phyloP scores from a whole-genome alignment of 163 green algal genomes.

The Volvox carteri region DNA sequence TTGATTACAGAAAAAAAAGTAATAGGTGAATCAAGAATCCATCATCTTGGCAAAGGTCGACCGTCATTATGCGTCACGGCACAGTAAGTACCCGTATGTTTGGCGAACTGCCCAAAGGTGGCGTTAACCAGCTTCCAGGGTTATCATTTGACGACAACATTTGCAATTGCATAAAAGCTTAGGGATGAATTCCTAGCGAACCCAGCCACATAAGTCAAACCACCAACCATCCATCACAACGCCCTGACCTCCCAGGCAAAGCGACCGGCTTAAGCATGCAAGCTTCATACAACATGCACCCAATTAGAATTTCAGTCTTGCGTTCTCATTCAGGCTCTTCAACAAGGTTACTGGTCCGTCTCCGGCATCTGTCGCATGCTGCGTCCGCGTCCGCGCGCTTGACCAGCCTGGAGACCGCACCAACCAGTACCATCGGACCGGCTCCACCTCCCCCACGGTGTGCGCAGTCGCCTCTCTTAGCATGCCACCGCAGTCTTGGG shows the following conservation, averaged over 20 bases:
- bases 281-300: neutral
- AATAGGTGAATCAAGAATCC: too few relatives aligned
- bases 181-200: too few relatives aligned
- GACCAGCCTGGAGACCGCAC: neutral
- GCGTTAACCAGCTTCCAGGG: too few relatives aligned
- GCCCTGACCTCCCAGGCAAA: neutral
- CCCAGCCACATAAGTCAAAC: slow-evolving; percentile 13
- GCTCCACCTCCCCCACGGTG: slow-evolving; percentile 12
- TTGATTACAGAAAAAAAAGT: too few relatives aligned
- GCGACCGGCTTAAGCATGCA: neutral
- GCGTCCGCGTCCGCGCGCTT: neutral
- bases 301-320: neutral
- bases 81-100: too few relatives aligned
- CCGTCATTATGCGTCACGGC: neutral
- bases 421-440: neutral
- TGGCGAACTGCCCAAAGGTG: too few relatives aligned
- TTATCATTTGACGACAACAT: too few relatives aligned
- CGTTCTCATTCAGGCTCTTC: neutral
- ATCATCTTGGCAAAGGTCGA: too few relatives aligned
- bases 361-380: too few relatives aligned
- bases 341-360: neutral
- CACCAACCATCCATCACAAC: neutral
- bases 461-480: too few relatives aligned
- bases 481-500: too few relatives aligned
- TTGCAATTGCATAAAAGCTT: too few relatives aligned